Evolutionary conservation across 257 asterid genomes (phyloP).

Genomic region (Galeopsis tetrahit): DNA sequence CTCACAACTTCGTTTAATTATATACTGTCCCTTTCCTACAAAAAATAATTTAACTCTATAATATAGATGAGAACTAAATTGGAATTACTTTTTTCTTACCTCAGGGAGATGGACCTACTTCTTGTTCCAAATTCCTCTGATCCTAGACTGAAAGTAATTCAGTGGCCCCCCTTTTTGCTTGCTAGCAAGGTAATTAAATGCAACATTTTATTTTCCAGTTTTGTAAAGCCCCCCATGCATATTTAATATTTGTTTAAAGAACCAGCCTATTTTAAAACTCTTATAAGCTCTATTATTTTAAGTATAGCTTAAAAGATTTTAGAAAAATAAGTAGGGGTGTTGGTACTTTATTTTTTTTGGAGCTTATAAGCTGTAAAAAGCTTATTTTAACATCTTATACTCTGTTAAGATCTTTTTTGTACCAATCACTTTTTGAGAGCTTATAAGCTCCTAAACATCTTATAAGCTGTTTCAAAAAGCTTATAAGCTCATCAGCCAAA

Average conservation of each 20-base stretch:
- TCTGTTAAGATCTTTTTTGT: too few species aligned
- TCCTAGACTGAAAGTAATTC: conserved; percentile 78
- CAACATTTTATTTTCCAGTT: conserved; percentile 28
- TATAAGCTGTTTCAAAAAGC: too few species aligned
- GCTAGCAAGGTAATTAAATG: conserved; percentile 80
- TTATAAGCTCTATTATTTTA: too few species aligned
- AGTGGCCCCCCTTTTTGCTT: conserved; percentile 98
- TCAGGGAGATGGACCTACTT: conserved; percentile 99
- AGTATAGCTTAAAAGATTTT: too few species aligned
- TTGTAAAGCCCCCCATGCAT: background rate
- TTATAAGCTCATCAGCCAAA: too few species aligned
- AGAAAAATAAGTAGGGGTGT: too few species aligned
- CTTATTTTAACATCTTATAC: too few species aligned
- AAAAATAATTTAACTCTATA: background rate
- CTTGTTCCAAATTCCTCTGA: conserved; percentile 97
- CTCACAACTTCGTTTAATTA: conserved; percentile 35
- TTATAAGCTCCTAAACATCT: too few species aligned
- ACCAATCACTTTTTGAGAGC: too few species aligned
- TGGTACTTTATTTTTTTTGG: too few species aligned
- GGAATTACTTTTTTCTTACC: conserved; percentile 28
- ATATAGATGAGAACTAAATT: conserved; percentile 38
- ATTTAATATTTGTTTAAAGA: conserved; percentile 26
- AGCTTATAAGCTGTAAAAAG: too few species aligned
- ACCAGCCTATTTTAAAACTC: too few species aligned
- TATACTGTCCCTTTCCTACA: conserved; percentile 14